A percentile compares a stretch with the other conserved stretches of the same genome.
Evolutionary conservation across 2,329 filamentous ascomycete species (phyloP).

Genomic region (Trichoderma breve): DNA sequence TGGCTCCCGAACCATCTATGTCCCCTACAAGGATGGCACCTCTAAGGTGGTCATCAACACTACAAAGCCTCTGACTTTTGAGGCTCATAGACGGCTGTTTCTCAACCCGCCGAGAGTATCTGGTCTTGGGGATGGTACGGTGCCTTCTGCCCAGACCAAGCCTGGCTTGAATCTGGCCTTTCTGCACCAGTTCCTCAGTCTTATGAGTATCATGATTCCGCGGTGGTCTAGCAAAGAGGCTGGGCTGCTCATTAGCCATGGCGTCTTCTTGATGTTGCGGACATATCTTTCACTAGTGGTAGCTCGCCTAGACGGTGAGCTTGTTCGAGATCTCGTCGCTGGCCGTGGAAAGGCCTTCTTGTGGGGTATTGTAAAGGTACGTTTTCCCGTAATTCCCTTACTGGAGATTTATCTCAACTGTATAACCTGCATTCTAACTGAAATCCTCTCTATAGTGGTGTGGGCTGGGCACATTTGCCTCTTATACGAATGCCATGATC

Average conservation of each 20-base stretch:
- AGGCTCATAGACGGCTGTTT: constrained; percentile 91
- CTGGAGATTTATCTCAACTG: neutral
- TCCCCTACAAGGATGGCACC: constrained; percentile 83
- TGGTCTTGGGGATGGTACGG: constrained; percentile 68
- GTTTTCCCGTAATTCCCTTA: constrained; percentile 16
- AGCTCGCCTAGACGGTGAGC: constrained; percentile 89
- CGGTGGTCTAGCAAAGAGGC: constrained; percentile 95
- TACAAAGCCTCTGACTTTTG: constrained; percentile 91
- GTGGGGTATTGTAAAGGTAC: constrained; percentile 78
- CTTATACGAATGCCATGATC: constrained; percentile 98
- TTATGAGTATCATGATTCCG: constrained; percentile 97
- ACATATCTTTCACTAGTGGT: constrained; percentile 95
- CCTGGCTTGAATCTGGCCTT: constrained; percentile 94
- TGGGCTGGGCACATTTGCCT: constrained; percentile 86
- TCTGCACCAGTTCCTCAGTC: constrained; percentile 90
- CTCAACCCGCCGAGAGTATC: constrained; percentile 85
- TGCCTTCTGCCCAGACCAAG: constrained; percentile 87
- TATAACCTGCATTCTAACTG: neutral
- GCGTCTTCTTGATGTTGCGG: constrained; percentile 82
- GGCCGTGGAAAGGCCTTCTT: constrained; percentile 87
- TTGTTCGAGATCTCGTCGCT: constrained; percentile 93
- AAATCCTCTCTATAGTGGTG: constrained; percentile 62
- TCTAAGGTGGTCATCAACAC: constrained; percentile 88
- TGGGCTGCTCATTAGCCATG: constrained; percentile 82
- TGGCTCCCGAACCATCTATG: constrained; percentile 90